phyloP scores from a whole-genome alignment of 140 eudicot genomes.

The Stevia rebaudiana region DNA sequence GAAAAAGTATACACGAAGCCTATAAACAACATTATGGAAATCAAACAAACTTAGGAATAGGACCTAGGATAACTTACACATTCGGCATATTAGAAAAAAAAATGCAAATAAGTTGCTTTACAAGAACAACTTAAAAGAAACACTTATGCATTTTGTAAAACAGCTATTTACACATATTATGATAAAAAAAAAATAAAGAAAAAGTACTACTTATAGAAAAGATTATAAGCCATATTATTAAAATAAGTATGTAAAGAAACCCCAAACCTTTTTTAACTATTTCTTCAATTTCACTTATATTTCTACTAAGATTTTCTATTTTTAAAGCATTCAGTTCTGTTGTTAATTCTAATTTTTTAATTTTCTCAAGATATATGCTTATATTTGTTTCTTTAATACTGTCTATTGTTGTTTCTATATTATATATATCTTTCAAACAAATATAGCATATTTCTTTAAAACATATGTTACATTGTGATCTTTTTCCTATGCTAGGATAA shows the following conservation, averaged over 20 bases:
- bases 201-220: neutral
- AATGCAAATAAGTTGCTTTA: neutral
- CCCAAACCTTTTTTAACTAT: too few relatives aligned
- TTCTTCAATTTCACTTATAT: neutral
- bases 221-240: neutral
- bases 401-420: neutral
- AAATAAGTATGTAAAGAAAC: too few relatives aligned
- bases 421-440: neutral
- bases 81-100: neutral
- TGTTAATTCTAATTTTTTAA: neutral
- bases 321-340: neutral
- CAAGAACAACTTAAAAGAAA: constrained; percentile 2
- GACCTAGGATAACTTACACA: neutral
- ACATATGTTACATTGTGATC: neutral
- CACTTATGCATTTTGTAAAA: neutral
- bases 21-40: neutral
- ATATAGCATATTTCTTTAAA: neutral
- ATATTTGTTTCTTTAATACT: too few relatives aligned
- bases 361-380: too few relatives aligned
- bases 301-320: neutral
- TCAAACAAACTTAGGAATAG: neutral
- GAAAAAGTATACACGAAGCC: neutral
- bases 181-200: neutral
- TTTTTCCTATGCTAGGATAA: neutral
- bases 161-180: neutral